phyloP scores from a whole-genome alignment of 129 eudicot species.

The Arctium minus region DNA sequence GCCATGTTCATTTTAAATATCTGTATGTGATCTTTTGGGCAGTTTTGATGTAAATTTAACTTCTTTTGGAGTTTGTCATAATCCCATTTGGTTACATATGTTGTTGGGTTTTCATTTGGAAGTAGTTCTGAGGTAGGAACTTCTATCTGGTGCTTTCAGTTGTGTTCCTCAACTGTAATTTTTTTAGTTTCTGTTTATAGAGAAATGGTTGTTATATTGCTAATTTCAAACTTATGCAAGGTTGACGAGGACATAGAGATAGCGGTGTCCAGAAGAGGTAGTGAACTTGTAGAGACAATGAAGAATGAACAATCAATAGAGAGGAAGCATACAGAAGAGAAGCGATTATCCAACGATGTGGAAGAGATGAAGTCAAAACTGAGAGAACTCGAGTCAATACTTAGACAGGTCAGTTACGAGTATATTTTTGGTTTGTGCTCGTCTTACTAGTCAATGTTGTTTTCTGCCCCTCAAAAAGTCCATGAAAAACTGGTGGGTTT shows the following conservation, averaged over 20 bases:
- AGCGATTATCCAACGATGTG: conserved; percentile 38
- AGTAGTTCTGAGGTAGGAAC: background rate
- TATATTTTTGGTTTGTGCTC: background rate
- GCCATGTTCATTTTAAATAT: background rate
- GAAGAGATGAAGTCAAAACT: conserved; percentile 59
- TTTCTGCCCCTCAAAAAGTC: background rate
- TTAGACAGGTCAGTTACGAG: conserved; percentile 47
- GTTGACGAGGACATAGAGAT: conserved; percentile 20
- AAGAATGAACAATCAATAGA: conserved; percentile 25
- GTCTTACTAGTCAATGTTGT: background rate
- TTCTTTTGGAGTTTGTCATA: background rate
- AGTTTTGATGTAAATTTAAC: background rate
- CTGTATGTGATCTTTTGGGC: background rate
- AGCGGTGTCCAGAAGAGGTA: conserved; percentile 11
- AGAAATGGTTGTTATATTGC: background rate
- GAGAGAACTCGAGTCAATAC: conserved; percentile 53
- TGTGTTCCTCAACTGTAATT: background rate
- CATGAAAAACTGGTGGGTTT: background rate
- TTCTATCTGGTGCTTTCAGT: conserved; percentile 3
- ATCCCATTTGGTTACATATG: conserved; percentile 2
- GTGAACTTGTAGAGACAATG: conserved; percentile 15
- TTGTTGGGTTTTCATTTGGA: background rate
- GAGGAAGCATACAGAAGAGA: conserved; percentile 33
- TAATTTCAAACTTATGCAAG: conserved; percentile 21
- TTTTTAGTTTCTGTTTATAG: background rate